A percentile compares a stretch with the other conserved stretches of the same genome.
These are phyloP conservation scores for Imleria badia DNA, from an alignment of 768 basidiomycete genomes.

Conservation along the genomic window DNA sequence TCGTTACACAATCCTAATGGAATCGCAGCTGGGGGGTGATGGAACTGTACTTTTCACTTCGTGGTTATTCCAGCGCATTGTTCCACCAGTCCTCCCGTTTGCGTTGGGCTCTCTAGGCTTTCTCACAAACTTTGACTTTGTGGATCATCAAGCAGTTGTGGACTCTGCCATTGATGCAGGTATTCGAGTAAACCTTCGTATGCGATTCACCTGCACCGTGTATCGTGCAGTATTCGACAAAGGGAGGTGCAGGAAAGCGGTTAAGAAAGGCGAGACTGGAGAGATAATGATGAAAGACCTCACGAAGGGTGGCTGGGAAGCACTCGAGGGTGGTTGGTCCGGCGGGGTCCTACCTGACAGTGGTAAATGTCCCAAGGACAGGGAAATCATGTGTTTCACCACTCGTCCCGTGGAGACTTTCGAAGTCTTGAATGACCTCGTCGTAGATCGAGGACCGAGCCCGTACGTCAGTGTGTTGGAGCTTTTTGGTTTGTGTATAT, in stretches of 20 bases:
- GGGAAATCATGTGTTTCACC: slow-evolving; percentile 97
- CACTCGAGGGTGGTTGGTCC: slow-evolving; percentile 78
- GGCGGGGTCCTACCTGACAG: slow-evolving; percentile 43
- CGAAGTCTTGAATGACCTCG: slow-evolving; percentile 94
- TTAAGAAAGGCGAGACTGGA: slow-evolving; percentile 91
- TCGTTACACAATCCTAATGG: slow-evolving; percentile 11
- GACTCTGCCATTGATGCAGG: slow-evolving; percentile 87
- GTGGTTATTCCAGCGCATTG: slow-evolving; percentile 97
- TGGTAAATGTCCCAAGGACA: slow-evolving; percentile 68
- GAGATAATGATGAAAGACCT: slow-evolving; percentile 97
- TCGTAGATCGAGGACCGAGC: slow-evolving; percentile 96
- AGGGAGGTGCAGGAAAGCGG: slow-evolving; percentile 69
- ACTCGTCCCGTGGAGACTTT: slow-evolving; percentile 95
- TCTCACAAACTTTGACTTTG: slow-evolving; percentile 94
- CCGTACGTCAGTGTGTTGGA: slow-evolving; percentile 96
- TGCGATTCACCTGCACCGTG: slow-evolving; percentile 99
- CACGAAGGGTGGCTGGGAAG: slow-evolving; percentile 93
- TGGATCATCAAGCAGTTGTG: slow-evolving; percentile 81
- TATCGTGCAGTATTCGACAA: slow-evolving; percentile 87
- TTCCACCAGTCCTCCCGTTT: slow-evolving; percentile 97
- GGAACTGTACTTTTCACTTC: slow-evolving; percentile 98
- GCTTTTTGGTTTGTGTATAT: slow-evolving; percentile 75
- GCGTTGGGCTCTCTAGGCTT: slow-evolving; percentile 97
- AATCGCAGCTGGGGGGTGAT: slow-evolving; percentile 86
- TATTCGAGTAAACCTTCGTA: slow-evolving; percentile 95